A percentile compares a stretch with the other conserved stretches of the same genome.
Evolutionary conservation across 164 flowering plant species (phyloP).

Genomic region (Tetracentron sinense): DNA sequence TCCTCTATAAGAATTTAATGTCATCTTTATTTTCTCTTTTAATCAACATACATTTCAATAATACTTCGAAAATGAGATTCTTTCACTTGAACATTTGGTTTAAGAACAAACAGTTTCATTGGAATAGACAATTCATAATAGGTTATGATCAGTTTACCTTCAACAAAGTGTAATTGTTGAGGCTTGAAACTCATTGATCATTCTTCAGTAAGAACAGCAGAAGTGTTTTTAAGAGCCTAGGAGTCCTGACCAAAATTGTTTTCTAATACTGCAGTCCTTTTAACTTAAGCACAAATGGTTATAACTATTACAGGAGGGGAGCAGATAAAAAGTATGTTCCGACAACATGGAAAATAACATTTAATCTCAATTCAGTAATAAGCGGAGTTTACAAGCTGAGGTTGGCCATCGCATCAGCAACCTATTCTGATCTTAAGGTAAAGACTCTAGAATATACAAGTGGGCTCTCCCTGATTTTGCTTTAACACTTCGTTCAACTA

Average conservation of each 20-base stretch:
- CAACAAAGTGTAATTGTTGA: too few species aligned
- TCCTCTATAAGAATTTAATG: background rate
- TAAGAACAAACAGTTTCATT: too few species aligned
- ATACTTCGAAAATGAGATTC: too few species aligned
- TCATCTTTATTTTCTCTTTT: background rate
- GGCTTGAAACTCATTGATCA: background rate
- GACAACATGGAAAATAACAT: constrained; percentile 45
- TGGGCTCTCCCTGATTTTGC: background rate
- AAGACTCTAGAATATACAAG: background rate
- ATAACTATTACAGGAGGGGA: constrained; percentile 26
- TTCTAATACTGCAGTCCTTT: background rate
- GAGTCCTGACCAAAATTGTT: background rate
- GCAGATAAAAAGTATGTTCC: constrained; percentile 30
- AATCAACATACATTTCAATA: too few species aligned
- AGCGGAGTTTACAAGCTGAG: constrained; percentile 42
- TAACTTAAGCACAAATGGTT: background rate
- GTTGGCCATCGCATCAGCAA: constrained; percentile 48
- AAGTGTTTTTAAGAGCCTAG: background rate
- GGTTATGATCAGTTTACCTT: background rate
- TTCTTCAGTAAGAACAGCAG: background rate
- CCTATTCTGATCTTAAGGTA: constrained; percentile 40
- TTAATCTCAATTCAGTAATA: constrained; percentile 31
- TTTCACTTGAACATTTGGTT: too few species aligned
- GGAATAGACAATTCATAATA: background rate
- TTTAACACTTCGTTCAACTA: constrained; percentile 3